Evolutionary conservation across 106 monocot species (phyloP), one percentile per base, ranked within the genome.

Genomic region (Dioscorea alata): DNA sequence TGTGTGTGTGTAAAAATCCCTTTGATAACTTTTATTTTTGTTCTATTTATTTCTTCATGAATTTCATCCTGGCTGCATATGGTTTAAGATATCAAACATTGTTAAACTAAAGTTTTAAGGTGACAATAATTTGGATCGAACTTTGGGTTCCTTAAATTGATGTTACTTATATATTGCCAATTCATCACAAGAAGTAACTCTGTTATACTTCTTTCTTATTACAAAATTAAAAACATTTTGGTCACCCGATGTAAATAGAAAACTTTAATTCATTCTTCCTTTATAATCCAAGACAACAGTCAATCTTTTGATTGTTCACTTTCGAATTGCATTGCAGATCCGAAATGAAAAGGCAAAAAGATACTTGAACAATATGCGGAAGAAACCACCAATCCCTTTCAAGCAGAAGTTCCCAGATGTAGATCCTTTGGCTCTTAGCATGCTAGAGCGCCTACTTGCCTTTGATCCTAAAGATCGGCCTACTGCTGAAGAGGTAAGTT

Each of bases 381-480:
- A 63, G 66, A 89, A 88, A 69, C 18, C 64, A n/a, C 82, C 74
- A 28, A 69, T 85, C 24, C 72, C 79, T 23, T 89, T 89, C 68
- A 79, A 68, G 2, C 79, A 89, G 18, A 89, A 85, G 60, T 85
- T 89, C 64, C 79, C 75, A 50, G 51, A 72, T 65, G 74, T 63
- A 35, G 89, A 89, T 80, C 85, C 79, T 32, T 68, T 77, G 71
- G 89, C 85, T 80, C 71, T 89, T 32, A 17, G 60, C 33, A 60
- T 89, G 50, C 82, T 89, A 13, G 74, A 85, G 59, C 74, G 82
- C 1, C 67, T 89, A 48, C 85, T 85, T 67, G 85, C 88, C 51
- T 89, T 89, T 85, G 85, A 89, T 79, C 82, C 82, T 67, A 82
- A 89, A 77, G 74, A 85, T 74, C 81, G 88, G 17, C 88, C 82